Conservation (phyloP, 2,329 filamentous ascomycete genomes). For the Laburnicola sp. region DNA sequence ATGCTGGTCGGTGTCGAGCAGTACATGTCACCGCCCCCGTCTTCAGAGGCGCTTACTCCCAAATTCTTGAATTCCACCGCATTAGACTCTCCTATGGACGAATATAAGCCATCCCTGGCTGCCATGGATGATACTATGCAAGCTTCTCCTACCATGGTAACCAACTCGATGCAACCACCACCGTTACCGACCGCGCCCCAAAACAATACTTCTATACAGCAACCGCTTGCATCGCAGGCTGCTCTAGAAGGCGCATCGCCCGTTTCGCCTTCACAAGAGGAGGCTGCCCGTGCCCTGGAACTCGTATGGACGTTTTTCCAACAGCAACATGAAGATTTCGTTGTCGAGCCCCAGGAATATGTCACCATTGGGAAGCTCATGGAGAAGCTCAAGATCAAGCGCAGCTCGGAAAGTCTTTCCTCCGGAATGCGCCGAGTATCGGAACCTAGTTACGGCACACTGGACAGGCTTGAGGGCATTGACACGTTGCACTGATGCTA, state of each 20-base stretch:
- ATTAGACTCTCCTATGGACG: slow-evolving; percentile 57
- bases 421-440: slow-evolving; percentile 41
- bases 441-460: slow-evolving; percentile 36
- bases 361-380: slow-evolving; percentile 78
- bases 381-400: slow-evolving; percentile 77
- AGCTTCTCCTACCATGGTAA: slow-evolving; percentile 38
- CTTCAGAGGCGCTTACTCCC: slow-evolving; percentile 59
- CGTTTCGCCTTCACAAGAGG: slow-evolving; percentile 75
- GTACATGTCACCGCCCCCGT: slow-evolving; percentile 55
- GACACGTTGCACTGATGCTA: slow-evolving; percentile 33
- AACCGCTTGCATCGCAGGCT: slow-evolving; percentile 16
- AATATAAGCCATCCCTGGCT: slow-evolving; percentile 45
- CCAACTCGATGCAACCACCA: slow-evolving; percentile 52
- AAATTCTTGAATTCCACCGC: slow-evolving; percentile 55
- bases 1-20: slow-evolving; percentile 65
- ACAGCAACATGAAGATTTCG: slow-evolving; percentile 67
- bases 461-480: slow-evolving; percentile 36
- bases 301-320: slow-evolving; percentile 82
- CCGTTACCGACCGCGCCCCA: slow-evolving; percentile 49
- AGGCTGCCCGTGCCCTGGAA: slow-evolving; percentile 79
- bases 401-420: slow-evolving; percentile 45
- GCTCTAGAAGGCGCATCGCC: slow-evolving; percentile 48
- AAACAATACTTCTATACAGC: slow-evolving; percentile 25
- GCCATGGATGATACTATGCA: slow-evolving; percentile 49
- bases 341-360: slow-evolving; percentile 78